Base-by-base conservation (phyloP, 306 rosid species). In the Chamaecrista fasciculata region DNA sequence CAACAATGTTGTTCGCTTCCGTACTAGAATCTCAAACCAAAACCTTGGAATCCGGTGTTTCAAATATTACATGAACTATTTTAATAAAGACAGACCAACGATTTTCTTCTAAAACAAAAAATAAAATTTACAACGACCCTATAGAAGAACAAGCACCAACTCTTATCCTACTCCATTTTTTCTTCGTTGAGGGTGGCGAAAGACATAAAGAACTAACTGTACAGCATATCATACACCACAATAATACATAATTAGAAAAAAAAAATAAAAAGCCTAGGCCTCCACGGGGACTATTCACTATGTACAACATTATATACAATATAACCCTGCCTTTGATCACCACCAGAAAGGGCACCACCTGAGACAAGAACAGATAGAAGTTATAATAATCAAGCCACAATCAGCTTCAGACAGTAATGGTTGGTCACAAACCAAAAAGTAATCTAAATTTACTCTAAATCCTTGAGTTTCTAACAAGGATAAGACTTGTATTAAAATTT, bases 321-420 rank as follows among this genome's bases (percentile, higher is more conserved):
- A 82, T 72, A 56, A 71, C 68, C 49, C 59, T 56, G 63, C 76
- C 56, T 21, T 71, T 73, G n/a, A 53, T 76, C n/a, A n/a, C n/a
- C 62, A 94, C 97, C 98, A 94, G 83, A 94, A 90, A 10, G 97
- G 97, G 64, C 98, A 90, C 98, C 98, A 94, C 87, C 98, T 94
- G 90, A 67, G 78, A 79, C 48, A 69, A 16, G 11, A 56, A 37
- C 18, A 65, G 36, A 66, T 52, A 59, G 10, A 8, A 40, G 12
- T 16, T 1, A 14, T 36, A 16, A 62, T 59, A 31, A 77, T n/a
- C n/a, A 26, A 43, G 53, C 42, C 53, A n/a, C 15, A 12, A 60
- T 52, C 63, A 11, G 46, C 34, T 34, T 43, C 40, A 55, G 4
- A 46, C 56, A 44, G 0, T 29, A 29, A 2, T 29, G 5, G 5